Evolutionary conservation across 768 basidiomycete species (phyloP).

Genomic region (Kwoniella dejecticola): DNA sequence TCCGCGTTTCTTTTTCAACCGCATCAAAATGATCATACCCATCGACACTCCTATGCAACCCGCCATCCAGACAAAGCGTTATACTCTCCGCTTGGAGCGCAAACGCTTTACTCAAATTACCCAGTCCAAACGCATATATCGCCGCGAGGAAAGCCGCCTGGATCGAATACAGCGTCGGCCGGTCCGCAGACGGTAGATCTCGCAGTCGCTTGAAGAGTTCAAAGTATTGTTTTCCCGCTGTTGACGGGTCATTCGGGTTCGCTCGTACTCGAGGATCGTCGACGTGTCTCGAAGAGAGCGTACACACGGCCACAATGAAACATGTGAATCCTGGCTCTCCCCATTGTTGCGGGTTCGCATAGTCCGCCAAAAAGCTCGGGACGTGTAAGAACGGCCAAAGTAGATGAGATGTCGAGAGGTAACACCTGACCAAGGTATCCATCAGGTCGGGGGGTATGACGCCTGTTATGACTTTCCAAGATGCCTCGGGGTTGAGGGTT

Average conservation of each 20-base stretch:
- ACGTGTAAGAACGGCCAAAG: conserved; percentile 90
- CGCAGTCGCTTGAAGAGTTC: conserved; percentile 82
- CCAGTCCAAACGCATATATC: conserved; percentile 86
- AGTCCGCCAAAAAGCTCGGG: conserved; percentile 84
- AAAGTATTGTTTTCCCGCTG: conserved; percentile 88
- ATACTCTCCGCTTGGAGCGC: conserved; percentile 81
- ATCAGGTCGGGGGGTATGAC: conserved; percentile 85
- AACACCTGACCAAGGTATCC: conserved; percentile 71
- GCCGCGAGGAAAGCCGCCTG: conserved; percentile 90
- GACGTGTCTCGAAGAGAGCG: conserved; percentile 85
- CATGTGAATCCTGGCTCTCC: conserved; percentile 92
- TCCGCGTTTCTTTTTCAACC: conserved; percentile 86
- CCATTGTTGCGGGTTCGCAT: conserved; percentile 92
- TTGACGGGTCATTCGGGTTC: conserved; percentile 77
- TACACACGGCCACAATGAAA: conserved; percentile 90
- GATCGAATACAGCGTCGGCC: conserved; percentile 86
- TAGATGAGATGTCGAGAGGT: conserved; percentile 86
- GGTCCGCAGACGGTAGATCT: conserved; percentile 83
- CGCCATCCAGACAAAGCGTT: conserved; percentile 84
- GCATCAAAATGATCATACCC: conserved; percentile 73
- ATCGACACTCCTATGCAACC: conserved; percentile 82
- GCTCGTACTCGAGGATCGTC: conserved; percentile 87
- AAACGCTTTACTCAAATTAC: conserved; percentile 82
- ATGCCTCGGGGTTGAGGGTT: conserved; percentile 74
- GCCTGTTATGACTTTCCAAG: conserved; percentile 85